Evolutionary conservation across 768 basidiomycete genomes (phyloP).

Genomic region (Trametes elegans): DNA sequence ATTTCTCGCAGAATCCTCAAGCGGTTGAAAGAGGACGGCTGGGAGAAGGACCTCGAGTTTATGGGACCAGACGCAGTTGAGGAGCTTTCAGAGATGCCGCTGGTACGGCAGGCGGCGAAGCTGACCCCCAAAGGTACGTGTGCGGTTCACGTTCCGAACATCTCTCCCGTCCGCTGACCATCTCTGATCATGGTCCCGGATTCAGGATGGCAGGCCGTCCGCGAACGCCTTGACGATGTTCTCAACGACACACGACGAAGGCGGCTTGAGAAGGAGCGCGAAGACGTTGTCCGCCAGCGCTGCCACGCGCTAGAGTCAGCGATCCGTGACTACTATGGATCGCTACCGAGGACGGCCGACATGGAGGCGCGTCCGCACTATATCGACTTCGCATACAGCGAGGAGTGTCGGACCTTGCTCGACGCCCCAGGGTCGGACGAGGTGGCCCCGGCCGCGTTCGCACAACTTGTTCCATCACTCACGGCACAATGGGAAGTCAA

Average conservation of each 20-base stretch:
- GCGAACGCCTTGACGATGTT: neutral
- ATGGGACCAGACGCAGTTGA: neutral
- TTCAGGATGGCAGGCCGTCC: neutral
- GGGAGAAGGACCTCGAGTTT: slow-evolving; percentile 4
- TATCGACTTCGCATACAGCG: neutral
- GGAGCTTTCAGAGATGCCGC: neutral
- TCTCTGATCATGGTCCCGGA: no score
- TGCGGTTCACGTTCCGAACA: no score
- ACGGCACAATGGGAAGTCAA: neutral
- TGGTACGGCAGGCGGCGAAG: neutral
- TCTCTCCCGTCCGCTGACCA: neutral
- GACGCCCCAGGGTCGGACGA: neutral
- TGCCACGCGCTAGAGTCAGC: neutral
- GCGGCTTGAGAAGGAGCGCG: neutral
- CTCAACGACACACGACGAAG: neutral
- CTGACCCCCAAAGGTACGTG: neutral
- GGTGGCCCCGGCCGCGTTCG: neutral
- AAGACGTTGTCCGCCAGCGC: neutral
- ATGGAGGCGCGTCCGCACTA: neutral
- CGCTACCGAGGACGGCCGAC: neutral
- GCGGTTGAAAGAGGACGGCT: neutral
- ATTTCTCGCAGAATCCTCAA: neutral
- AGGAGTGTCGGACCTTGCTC: neutral
- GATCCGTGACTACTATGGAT: neutral
- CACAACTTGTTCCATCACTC: neutral